Base-by-base conservation (phyloP, 2,329 filamentous ascomycete genomes). In the Cordyceps pruinosa region DNA sequence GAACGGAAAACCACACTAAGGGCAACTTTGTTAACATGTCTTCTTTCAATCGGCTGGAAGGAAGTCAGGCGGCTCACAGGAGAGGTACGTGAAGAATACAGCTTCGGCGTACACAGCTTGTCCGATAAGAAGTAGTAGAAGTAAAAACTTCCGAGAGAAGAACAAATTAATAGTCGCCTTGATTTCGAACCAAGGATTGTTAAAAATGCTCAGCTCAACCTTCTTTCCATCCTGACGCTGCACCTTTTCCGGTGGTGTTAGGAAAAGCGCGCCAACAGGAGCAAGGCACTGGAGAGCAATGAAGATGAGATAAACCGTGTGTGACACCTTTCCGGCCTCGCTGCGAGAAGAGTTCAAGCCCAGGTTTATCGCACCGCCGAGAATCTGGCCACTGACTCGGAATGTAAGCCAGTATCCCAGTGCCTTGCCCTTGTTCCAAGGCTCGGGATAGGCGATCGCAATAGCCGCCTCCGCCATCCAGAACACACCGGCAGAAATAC, bases 381-480 rank as follows among this genome's bases (percentile, higher is more conserved):
- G 70, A 15, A 90, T 85, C 66, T 89, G 86, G 0, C 87, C 87
- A 2, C 76, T 73, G 1, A 87, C 75, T 0, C 77, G 72, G 61
- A 73, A 81, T 0, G 73, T 77, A 4, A 89, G 75, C 87, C 87
- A 90, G 64, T 86, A 84, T 0, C 85, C 87, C 0, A 90, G 72
- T 19, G 84, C 82, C 17, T 78, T 78, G 0, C 84, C 85, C 54
- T 81, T 79, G 48, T 87, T 87, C 65, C 81, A 83, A 0, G 86
- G 85, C 63, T 90, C 87, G 0, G 87, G 86, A 61, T 90, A 90
- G 0, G 83, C 78, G 21, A 90, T 80, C 0, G 86, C 86, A 57
- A 90, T 88, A 0, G 87, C 86, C 1, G 85, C 85, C 69, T 90
- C 87, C 0, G 86, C 82, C 76, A 85, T 85, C 87, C 87, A 90